These are phyloP conservation scores for Aspergillus bridgeri DNA, from an alignment of 495 filamentous ascomycete genomes.

Conservation along the genomic window DNA sequence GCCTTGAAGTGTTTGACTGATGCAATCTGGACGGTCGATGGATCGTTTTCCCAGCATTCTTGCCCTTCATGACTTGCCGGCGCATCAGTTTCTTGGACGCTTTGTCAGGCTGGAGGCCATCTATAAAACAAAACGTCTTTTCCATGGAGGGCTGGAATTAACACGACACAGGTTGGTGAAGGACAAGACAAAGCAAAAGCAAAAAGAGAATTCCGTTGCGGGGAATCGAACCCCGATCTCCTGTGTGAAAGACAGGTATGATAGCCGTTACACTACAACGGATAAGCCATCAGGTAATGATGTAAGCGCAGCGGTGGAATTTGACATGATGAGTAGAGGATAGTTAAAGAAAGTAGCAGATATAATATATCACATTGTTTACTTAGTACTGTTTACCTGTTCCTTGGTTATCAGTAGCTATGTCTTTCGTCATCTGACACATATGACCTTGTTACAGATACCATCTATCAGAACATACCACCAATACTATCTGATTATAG, in stretches of 20 bases:
- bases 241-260: conserved; percentile 23
- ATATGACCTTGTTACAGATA: too few species aligned
- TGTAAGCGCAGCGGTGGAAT: too few species aligned
- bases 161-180: too few species aligned
- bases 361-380: too few species aligned
- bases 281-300: conserved; percentile 5
- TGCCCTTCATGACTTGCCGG: conserved; percentile 31
- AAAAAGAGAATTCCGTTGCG: conserved; percentile 13
- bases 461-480: too few species aligned
- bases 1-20: not conserved
- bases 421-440: too few species aligned
- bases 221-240: conserved; percentile 27
- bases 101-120: conserved; percentile 15
- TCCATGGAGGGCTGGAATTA: too few species aligned
- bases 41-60: conserved; percentile 25
- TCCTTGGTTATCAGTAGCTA: too few species aligned
- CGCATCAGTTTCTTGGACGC: conserved; percentile 20
- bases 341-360: too few species aligned
- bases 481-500: too few species aligned
- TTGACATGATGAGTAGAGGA: too few species aligned
- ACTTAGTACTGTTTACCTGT: too few species aligned
- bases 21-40: conserved; percentile 20
- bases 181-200: not conserved
- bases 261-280: conserved; percentile 20
- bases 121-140: conserved; percentile 20